These are phyloP conservation scores for Cryphonectria naterciae DNA, from an alignment of 2,329 filamentous ascomycete species.

Conservation along the genomic window DNA sequence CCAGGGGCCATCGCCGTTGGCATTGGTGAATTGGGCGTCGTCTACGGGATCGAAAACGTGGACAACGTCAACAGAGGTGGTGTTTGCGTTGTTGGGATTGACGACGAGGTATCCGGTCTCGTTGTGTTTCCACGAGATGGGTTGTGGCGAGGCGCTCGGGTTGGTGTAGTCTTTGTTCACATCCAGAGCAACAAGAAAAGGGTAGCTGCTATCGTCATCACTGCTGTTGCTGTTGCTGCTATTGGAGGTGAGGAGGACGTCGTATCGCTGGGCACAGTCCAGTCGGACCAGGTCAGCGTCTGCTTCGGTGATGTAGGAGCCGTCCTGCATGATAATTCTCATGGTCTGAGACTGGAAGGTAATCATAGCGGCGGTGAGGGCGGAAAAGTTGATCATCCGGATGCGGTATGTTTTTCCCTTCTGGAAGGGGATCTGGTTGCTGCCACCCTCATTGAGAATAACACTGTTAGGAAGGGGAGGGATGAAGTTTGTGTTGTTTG, in stretches of 20 bases:
- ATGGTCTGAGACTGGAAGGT: conserved; percentile 50
- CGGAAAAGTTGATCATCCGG: conserved; percentile 51
- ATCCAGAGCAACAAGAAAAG: conserved; percentile 49
- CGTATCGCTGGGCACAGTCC: conserved; percentile 50
- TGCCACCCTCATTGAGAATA: conserved; percentile 48
- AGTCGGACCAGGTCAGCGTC: conserved; percentile 46
- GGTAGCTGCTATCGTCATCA: conserved; percentile 45
- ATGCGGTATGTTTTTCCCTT: conserved; percentile 52
- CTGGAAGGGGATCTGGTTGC: conserved; percentile 42
- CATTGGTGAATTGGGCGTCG: conserved; percentile 62
- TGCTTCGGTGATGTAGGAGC: conserved; percentile 43
- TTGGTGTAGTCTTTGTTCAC: conserved; percentile 48
- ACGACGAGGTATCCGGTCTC: conserved; percentile 50
- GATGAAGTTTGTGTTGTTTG: conserved; percentile 44
- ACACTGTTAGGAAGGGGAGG: conserved; percentile 48
- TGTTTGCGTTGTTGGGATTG: conserved; percentile 37
- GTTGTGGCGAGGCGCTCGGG: conserved; percentile 32
- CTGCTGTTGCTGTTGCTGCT: conserved; percentile 38
- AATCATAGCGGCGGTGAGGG: conserved; percentile 48
- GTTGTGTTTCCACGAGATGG: conserved; percentile 42
- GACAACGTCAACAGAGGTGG: conserved; percentile 38
- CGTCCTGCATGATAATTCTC: conserved; percentile 51
- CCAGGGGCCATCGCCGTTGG: conserved; percentile 55
- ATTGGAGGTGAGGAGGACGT: conserved; percentile 44
- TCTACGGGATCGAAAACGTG: conserved; percentile 58